Percentiles rank a stretch among this genome's conserved stretches.
Conservation (phyloP, 768 basidiomycete genomes). For the Saitozyma sp. region DNA sequence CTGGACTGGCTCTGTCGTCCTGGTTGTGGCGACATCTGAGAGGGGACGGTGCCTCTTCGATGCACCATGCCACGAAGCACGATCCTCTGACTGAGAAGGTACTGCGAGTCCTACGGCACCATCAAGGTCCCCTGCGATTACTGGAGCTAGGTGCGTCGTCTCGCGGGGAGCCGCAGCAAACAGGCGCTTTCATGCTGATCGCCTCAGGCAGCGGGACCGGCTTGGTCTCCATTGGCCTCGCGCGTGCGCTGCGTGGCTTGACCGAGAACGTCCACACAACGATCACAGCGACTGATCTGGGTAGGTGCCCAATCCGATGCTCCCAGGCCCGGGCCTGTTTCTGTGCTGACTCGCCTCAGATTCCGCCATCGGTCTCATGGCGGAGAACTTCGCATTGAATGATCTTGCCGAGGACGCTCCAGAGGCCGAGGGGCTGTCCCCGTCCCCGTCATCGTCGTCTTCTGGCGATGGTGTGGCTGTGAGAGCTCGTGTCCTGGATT, state of each 20-base stretch:
- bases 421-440: too few species aligned
- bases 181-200: not conserved
- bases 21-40: conserved; percentile 59
- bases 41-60: not conserved
- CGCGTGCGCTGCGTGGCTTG: conserved; percentile 52
- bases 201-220: conserved; percentile 79
- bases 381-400: conserved; percentile 63
- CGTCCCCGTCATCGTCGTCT: too few species aligned
- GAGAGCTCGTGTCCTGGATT: conserved; percentile 61
- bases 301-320: conserved; percentile 56
- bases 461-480: not conserved
- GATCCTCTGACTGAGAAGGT: not conserved
- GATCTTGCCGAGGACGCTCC: too few species aligned
- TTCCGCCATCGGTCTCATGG: conserved; percentile 76
- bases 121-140: conserved; percentile 51
- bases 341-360: conserved; percentile 55
- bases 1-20: conserved; percentile 78
- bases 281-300: conserved; percentile 69
- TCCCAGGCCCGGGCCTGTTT: not conserved
- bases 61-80: not conserved
- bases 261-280: conserved; percentile 34
- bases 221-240: conserved; percentile 69
- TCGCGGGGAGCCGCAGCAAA: too few species aligned
- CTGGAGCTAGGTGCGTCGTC: conserved; percentile 68
- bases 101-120: not conserved